Base-by-base conservation (phyloP, 2,329 filamentous ascomycete genomes). In the Neoarthrinium moseri region DNA sequence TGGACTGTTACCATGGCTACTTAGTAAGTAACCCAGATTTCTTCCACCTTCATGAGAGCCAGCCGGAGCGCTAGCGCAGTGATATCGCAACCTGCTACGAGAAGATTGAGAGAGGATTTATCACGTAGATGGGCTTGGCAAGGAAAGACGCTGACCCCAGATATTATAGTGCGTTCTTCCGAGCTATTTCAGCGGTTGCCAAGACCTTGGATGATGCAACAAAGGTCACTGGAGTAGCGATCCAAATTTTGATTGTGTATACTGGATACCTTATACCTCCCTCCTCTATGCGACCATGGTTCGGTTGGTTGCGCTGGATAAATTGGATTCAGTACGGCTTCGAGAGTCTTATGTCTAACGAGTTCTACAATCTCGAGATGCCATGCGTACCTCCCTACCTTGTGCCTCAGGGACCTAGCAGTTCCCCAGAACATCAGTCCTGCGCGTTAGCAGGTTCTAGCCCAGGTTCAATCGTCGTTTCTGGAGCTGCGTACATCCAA, bases 401-500 rank as follows among this genome's bases (percentile, higher is more conserved):
- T 21, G 74, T 83, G 1, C 81, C 81, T 0, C 58, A 69, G 15
- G 69, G 75, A 0, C 72, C 73, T 1, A 67, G 64, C 44, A 71
- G 70, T 2, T 56, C 63, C 2, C 57, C 71, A 10, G 66, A 71
- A n/a, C 78, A 81, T 42, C 82, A 85, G 58, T 77, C 73, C 2
- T 86, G 83, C 53, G 68, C 79, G 2, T 64, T 85, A 3, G 73
- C 77, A 55, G 83, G 83, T 3, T 80, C 74, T 36, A 64, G 56
- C 7, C 75, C 80, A 0, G 78, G 80, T 2, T 68, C 68, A 6
- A 66, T 73, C n/a, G 83, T 87, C 15, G 81, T 92, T 10, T 78
- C 77, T 2, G 89, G 89, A 40, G 82, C 90, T 40, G 89, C 92
- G 71, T 70, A 90, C 15, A 84, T 91, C 7, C 34, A 68, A 12